Evolutionary conservation across 2,329 filamentous ascomycete genomes (phyloP).

Genomic region (Fusarium euwallaceae): DNA sequence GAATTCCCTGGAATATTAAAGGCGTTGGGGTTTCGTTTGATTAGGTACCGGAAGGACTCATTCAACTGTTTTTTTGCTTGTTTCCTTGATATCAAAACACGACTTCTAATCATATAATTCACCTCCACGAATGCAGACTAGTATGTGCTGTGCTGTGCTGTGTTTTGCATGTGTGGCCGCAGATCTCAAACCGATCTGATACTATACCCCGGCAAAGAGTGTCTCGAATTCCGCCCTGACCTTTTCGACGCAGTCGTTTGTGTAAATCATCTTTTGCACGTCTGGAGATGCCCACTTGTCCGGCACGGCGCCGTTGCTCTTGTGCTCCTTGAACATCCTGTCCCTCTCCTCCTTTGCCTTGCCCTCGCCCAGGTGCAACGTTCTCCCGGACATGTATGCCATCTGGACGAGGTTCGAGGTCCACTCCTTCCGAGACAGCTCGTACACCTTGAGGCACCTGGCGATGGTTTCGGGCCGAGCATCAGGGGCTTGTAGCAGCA

Average conservation of each 20-base stretch:
- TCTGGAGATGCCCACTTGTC: slow-evolving; percentile 81
- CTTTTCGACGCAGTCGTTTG: slow-evolving; percentile 70
- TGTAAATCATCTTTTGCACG: slow-evolving; percentile 76
- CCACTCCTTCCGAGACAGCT: slow-evolving; percentile 46
- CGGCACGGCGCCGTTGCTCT: slow-evolving; percentile 65
- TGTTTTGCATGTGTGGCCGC: background rate
- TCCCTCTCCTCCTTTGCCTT: slow-evolving; percentile 71
- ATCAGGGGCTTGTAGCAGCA: slow-evolving; percentile 39
- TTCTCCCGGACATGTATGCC: slow-evolving; percentile 56
- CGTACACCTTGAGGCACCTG: slow-evolving; percentile 45
- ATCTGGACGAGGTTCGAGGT: slow-evolving; percentile 44
- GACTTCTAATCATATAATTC: slow-evolving; percentile 39
- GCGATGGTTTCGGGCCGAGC: slow-evolving; percentile 39
- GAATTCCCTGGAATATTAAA: slow-evolving; percentile 23
- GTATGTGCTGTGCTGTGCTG: background rate
- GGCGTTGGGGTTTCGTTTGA: slow-evolving; percentile 41
- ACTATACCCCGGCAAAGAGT: slow-evolving; percentile 35
- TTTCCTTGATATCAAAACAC: slow-evolving; percentile 34
- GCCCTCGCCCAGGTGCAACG: slow-evolving; percentile 70
- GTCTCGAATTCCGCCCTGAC: slow-evolving; percentile 42
- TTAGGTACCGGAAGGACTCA: slow-evolving; percentile 16
- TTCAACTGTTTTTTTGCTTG: slow-evolving; percentile 31
- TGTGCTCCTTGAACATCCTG: slow-evolving; percentile 65
- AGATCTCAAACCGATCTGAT: slow-evolving; percentile 9
- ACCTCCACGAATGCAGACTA: slow-evolving; percentile 1